phyloP scores from a whole-genome alignment of 345 rosid species.

The Populus davidiana region DNA sequence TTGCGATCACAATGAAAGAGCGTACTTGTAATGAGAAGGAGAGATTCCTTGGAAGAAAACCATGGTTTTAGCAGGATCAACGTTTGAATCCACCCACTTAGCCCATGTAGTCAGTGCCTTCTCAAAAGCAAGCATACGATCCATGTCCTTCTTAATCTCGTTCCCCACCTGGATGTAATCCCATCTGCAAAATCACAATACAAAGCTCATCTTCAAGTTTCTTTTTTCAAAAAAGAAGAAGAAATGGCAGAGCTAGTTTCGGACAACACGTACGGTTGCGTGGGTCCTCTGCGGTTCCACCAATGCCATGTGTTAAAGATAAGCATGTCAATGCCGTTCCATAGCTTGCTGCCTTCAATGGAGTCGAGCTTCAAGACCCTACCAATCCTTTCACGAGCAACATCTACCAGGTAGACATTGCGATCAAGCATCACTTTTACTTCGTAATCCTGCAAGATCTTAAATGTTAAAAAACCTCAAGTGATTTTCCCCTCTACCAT shows the following conservation, averaged over 20 bases:
- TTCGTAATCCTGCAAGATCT: constrained; percentile 38
- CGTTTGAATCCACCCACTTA: constrained; percentile 50
- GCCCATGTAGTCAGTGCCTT: constrained; percentile 55
- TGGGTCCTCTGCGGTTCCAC: constrained; percentile 62
- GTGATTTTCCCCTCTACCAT: no score
- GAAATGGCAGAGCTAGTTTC: no score
- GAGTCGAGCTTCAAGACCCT: constrained; percentile 56
- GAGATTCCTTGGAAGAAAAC: constrained; percentile 60
- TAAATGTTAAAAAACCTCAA: not conserved
- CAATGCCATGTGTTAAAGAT: constrained; percentile 72
- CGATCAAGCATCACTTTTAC: constrained; percentile 37
- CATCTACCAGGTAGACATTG: constrained; percentile 49
- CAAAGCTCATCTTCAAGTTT: not conserved
- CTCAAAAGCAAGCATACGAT: constrained; percentile 50
- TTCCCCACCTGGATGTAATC: constrained; percentile 44
- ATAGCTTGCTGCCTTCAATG: constrained; percentile 40
- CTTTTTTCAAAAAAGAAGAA: no score
- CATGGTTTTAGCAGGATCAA: constrained; percentile 39
- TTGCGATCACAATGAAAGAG: no score
- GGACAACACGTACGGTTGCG: constrained; percentile 51
- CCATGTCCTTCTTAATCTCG: constrained; percentile 47
- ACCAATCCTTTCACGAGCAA: constrained; percentile 42
- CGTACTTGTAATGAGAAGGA: constrained; percentile 55
- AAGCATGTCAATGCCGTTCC: constrained; percentile 55
- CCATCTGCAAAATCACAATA: constrained; percentile 39